Evolutionary conservation across 106 monocot genomes (phyloP), one percentile per base, ranked within the genome.

Genomic region (Apostasia shenzhenica): DNA sequence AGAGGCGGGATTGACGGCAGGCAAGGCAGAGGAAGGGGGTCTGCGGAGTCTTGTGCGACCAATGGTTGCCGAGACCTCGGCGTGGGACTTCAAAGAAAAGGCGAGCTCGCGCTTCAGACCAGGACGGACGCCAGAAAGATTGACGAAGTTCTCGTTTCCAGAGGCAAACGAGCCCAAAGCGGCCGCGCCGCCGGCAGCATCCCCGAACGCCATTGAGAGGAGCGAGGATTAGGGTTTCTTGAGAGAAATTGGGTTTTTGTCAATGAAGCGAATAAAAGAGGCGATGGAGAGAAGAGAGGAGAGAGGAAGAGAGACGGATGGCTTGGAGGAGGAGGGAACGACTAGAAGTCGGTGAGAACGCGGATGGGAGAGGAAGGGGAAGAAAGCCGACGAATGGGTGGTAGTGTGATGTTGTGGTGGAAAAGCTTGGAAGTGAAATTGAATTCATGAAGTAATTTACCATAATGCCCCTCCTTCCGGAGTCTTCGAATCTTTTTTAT

Each of bases 81-180:
- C 81, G 73, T 88, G 94, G 6, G 85, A 76, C 50, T 74, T 74
- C 26, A 91, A 71, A 63, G 94, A 91, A 70, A 95, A 95, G 72
- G 83, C 80, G 58, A 95, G 86, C 77, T 95, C 94, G 10, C 94
- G 68, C 84, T 95, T 95, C 48, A 91, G 81, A 1, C 94, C 88
- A 8, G 79, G 44, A 13, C 91, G 91, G 48, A 88, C 91, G 59
- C 80, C 73, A 48, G 91, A 91, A 7, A 78, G 85, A 58, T 81
- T 66, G 41, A 85, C 80, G 72, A 72, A 79, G 8, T 57, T 77
- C 5, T 82, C 78, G 37, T 49, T 65, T 49, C 48, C 8, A 13
- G 48, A 7, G 48, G 6, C 1, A 48, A 13, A 49, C 26, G 48
- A 26, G 1, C 48, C 65, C 26, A 2, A n/a, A 43, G 47, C 48